Evolutionary conservation across 108 stramenopile species (phyloP), one percentile per base, ranked within the genome.

Genomic region (Fragilaria crotonensis): DNA sequence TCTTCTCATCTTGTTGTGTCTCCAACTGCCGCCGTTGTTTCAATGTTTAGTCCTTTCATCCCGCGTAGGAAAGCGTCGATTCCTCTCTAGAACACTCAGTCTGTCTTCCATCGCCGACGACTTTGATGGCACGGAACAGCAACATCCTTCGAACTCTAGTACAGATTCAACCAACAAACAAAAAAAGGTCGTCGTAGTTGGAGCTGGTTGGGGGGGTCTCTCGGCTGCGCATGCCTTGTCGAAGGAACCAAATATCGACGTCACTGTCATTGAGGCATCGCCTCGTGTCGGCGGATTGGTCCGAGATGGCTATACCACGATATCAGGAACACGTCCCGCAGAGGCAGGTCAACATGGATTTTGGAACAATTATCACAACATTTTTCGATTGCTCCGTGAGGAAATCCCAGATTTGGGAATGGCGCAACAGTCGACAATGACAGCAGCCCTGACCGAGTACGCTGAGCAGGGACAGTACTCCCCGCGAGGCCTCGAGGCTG

Each of bases 331-430:
- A 0, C 32, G 60, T 32, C 30, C 47, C 0, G 83, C 78, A 2
- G 87, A 89, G 57, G 87, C 87, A 1, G 87, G 87, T 18, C 87
- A 86, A 60, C 90, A 91, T 60, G 90, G 87, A 19, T 89, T 86
- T 58, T 89, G 87, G 85, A 75, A 88, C 52, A 75, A 86, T 28
- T 88, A 88, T 51, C 54, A 59, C 54, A 91, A 86, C 59, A 88
- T 88, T 25, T 91, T 80, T 57, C 23, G 25, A 11, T 63, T 91
- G 4, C 50, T 88, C 25, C 51, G 67, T 11, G 41, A 83, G 3
- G 59, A 70, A 19, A 9, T 66, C 0, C 36, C 36, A 18, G 61
- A 54, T 17, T 59, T 75, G 7, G n/a, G n/a, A n/a, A n/a, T n/a
- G n/a, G n/a, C n/a, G n/a, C n/a, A n/a, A n/a, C n/a, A n/a, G n/a